A percentile compares a stretch with the other conserved stretches of the same genome.
These are phyloP conservation scores for Beverwykella pulmonaria DNA, from an alignment of 495 filamentous ascomycete species.

Conservation along the genomic window DNA sequence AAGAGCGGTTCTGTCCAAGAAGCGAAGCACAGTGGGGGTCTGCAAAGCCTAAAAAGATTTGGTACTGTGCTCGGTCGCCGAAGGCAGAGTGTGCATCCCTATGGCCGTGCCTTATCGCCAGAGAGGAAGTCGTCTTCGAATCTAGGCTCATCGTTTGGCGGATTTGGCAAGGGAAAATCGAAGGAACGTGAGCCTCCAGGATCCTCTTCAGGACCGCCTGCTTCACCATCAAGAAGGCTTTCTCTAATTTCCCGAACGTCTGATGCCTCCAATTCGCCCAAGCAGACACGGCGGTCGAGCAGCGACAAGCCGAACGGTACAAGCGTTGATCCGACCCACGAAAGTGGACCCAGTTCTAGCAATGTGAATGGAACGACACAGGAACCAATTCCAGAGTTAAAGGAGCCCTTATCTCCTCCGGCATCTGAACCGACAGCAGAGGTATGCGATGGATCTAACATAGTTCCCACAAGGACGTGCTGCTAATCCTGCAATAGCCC, in stretches of 20 bases:
- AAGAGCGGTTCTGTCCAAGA: conserved; percentile 45
- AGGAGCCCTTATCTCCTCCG: conserved; percentile 43
- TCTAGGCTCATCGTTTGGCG: conserved; percentile 25
- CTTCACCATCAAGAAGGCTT: conserved; percentile 29
- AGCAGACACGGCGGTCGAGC: conserved; percentile 24
- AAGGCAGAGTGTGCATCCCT: conserved; percentile 45
- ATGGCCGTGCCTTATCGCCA: conserved; percentile 42
- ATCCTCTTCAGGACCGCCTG: conserved; percentile 28
- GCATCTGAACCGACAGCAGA: conserved; percentile 18
- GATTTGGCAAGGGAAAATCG: conserved; percentile 36
- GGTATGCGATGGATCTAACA: too few relatives aligned
- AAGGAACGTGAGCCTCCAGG: conserved; percentile 29
- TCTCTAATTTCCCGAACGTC: conserved; percentile 32
- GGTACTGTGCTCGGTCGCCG: conserved; percentile 45
- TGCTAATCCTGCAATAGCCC: conserved; percentile 40
- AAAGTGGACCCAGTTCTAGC: conserved; percentile 20
- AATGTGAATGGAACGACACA: conserved; percentile 35
- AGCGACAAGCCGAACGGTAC: conserved; percentile 33
- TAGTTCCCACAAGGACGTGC: too few relatives aligned
- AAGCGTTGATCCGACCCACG: conserved; percentile 15
- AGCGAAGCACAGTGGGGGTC: conserved; percentile 38
- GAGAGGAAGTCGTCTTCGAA: conserved; percentile 45
- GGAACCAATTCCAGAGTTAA: conserved; percentile 36
- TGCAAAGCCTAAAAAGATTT: conserved; percentile 46
- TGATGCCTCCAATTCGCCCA: conserved; percentile 34